phyloP scores from a whole-genome alignment of 257 asterid genomes.

The Primulina tabacum region DNA sequence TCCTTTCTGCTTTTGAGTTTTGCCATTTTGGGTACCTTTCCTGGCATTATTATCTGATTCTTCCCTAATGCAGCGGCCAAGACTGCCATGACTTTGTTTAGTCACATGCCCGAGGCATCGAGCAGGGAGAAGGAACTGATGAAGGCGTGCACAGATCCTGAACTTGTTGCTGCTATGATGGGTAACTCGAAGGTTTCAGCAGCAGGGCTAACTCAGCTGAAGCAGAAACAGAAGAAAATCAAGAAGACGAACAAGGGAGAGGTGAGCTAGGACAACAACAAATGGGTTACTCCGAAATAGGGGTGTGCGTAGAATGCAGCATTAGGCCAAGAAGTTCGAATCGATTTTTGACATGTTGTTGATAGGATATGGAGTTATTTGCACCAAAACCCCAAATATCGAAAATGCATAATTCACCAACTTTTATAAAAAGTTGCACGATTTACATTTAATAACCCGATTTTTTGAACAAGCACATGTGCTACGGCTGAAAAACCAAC shows the following conservation, averaged over 20 bases:
- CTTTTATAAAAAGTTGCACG: no score
- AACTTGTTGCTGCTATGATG: slow-evolving; percentile 81
- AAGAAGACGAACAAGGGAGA: slow-evolving; percentile 66
- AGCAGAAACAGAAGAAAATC: slow-evolving; percentile 86
- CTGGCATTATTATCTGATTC: neutral
- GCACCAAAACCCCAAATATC: no score
- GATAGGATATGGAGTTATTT: no score
- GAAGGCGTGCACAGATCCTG: slow-evolving; percentile 99
- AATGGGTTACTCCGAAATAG: neutral
- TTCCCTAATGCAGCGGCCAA: slow-evolving; percentile 70
- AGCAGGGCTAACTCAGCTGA: slow-evolving; percentile 88
- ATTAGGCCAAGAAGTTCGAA: neutral
- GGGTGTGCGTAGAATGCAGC: neutral
- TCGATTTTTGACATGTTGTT: no score
- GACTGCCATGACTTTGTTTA: slow-evolving; percentile 76
- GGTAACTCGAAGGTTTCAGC: slow-evolving; percentile 93
- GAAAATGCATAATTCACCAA: no score
- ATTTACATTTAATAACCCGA: no score
- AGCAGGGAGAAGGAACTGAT: slow-evolving; percentile 87
- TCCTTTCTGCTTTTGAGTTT: neutral
- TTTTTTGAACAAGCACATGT: no score
- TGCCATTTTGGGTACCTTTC: neutral
- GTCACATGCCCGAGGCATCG: slow-evolving; percentile 73
- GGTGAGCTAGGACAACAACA: no score
- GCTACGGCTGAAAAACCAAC: no score